Conservation (phyloP, 148 eudicot genomes). For the Tetragonia tetragonoides region DNA sequence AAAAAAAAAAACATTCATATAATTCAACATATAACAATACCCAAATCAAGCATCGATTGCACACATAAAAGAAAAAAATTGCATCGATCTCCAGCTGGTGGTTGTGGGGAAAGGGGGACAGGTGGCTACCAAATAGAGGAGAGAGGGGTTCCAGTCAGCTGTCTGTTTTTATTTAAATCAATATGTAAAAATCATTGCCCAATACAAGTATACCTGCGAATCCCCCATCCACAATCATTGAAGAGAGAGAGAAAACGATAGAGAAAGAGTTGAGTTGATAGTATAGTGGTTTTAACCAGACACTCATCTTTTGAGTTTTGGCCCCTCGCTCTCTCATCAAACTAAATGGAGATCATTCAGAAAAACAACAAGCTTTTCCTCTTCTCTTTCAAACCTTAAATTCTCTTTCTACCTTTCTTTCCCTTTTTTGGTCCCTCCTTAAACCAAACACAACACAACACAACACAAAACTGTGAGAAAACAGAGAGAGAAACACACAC, state of each 20-base stretch:
- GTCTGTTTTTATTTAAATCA: constrained; percentile 5
- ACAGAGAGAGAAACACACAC: background rate
- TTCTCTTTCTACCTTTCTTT: too few relatives aligned
- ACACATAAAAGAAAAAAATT: too few relatives aligned
- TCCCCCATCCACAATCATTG: background rate
- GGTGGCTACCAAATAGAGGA: too few relatives aligned
- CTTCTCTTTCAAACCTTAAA: background rate
- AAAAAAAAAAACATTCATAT: too few relatives aligned
- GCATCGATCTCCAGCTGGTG: too few relatives aligned
- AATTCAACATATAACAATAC: too few relatives aligned
- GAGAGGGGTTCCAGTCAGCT: too few relatives aligned
- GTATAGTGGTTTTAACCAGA: too few relatives aligned
- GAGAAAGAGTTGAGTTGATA: background rate
- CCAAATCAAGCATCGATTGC: too few relatives aligned
- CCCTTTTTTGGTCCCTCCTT: too few relatives aligned
- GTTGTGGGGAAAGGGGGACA: too few relatives aligned
- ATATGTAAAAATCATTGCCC: background rate
- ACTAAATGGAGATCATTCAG: background rate
- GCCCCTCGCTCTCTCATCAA: too few relatives aligned
- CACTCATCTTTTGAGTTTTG: background rate
- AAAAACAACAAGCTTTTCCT: background rate
- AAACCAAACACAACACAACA: background rate
- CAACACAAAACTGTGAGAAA: background rate
- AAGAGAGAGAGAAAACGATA: background rate
- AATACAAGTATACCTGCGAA: background rate